Conservation (phyloP, 306 rosid species). For the Fagus crenata region DNA sequence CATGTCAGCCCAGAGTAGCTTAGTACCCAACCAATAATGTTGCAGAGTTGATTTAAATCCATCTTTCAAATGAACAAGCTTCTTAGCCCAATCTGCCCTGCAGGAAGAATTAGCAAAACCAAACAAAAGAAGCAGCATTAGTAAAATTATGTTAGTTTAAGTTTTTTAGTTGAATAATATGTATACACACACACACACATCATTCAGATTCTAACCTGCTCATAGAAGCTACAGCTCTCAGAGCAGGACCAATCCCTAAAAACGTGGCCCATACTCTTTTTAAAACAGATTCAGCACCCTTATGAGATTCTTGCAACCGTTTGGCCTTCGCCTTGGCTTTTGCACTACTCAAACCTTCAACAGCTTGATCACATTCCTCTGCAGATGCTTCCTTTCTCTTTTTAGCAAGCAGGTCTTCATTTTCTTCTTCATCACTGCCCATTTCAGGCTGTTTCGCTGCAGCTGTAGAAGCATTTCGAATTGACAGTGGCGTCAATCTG, state of each 20-base stretch:
- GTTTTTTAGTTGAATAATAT: not conserved
- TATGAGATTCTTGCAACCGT: slow-evolving; percentile 57
- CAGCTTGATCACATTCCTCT: slow-evolving; percentile 94
- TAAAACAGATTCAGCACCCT: slow-evolving; percentile 38
- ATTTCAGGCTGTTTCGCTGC: slow-evolving; percentile 45
- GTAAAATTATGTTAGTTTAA: not conserved
- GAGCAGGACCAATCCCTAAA: slow-evolving; percentile 82
- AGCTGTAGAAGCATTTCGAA: slow-evolving; percentile 48
- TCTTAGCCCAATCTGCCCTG: slow-evolving; percentile 95
- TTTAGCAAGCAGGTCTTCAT: slow-evolving; percentile 41
- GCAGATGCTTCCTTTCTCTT: slow-evolving; percentile 84
- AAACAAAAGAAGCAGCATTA: not conserved
- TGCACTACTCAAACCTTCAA: slow-evolving; percentile 71
- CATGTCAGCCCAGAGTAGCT: slow-evolving; percentile 79
- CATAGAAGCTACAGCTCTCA: slow-evolving; percentile 76
- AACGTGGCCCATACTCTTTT: slow-evolving; percentile 52
- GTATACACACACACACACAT: not conserved
- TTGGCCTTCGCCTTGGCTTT: slow-evolving; percentile 92
- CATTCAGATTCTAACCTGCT: slow-evolving; percentile 57
- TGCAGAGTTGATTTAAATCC: slow-evolving; percentile 70
- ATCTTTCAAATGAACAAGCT: slow-evolving; percentile 75
- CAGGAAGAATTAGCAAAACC: slow-evolving; percentile 36
- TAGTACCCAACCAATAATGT: slow-evolving; percentile 92
- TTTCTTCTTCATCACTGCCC: slow-evolving; percentile 36
- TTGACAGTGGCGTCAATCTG: slow-evolving; percentile 44